Evolutionary conservation across 2,329 filamentous ascomycete species (phyloP).

Genomic region (Alternaria ethzedia): DNA sequence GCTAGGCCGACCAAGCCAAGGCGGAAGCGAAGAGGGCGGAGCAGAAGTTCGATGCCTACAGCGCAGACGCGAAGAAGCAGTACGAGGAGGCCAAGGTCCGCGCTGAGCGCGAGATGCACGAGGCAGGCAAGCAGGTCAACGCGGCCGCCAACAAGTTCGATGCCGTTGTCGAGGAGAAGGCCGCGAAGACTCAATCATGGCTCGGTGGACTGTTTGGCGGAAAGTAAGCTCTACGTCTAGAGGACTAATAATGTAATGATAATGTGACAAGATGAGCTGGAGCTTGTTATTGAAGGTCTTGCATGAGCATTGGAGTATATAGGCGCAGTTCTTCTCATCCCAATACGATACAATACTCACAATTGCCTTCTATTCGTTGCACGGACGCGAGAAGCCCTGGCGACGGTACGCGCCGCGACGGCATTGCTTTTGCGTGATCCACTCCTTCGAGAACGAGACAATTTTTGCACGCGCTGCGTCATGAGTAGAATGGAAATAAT

Average conservation of each 20-base stretch:
- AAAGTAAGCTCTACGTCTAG: slow-evolving; percentile 12
- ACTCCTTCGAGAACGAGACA: background rate
- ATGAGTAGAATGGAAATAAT: background rate
- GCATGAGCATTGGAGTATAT: slow-evolving; percentile 37
- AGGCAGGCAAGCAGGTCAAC: slow-evolving; percentile 58
- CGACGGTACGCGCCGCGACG: background rate
- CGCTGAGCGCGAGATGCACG: slow-evolving; percentile 53
- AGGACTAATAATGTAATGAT: slow-evolving; percentile 2
- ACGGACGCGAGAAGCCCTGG: background rate
- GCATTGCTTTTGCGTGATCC: background rate
- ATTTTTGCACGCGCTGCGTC: background rate
- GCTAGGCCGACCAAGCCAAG: slow-evolving; percentile 48
- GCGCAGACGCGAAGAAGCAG: slow-evolving; percentile 64
- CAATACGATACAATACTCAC: slow-evolving; percentile 17
- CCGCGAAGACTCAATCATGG: slow-evolving; percentile 82
- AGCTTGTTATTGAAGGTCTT: slow-evolving; percentile 8
- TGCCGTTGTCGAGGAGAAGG: slow-evolving; percentile 77
- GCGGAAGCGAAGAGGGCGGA: slow-evolving; percentile 68
- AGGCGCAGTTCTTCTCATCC: slow-evolving; percentile 23
- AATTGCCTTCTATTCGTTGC: background rate
- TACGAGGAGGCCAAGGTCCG: slow-evolving; percentile 66
- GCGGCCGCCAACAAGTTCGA: slow-evolving; percentile 76
- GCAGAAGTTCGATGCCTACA: slow-evolving; percentile 61
- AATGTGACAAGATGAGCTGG: background rate
- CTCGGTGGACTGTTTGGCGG: slow-evolving; percentile 89